These are phyloP conservation scores for Myrica gale DNA, from an alignment of 306 rosid species.

Conservation along the genomic window DNA sequence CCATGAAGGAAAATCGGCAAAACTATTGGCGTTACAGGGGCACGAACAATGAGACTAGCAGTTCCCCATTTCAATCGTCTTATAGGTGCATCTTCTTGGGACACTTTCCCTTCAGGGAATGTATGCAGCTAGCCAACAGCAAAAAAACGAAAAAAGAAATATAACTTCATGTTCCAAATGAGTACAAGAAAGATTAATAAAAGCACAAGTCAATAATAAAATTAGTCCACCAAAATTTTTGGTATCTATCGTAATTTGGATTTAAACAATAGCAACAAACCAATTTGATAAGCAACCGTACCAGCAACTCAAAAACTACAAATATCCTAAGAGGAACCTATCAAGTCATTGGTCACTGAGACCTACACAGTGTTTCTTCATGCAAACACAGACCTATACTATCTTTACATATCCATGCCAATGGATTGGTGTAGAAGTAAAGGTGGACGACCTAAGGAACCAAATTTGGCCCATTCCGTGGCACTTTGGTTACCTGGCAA, in stretches of 20 bases:
- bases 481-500: too few species aligned
- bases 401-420: background rate
- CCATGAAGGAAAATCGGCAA: slow-evolving; percentile 87
- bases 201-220: background rate
- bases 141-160: slow-evolving; percentile 10
- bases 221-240: background rate
- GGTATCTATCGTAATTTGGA: background rate
- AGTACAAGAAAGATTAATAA: background rate
- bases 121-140: slow-evolving; percentile 63
- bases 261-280: background rate
- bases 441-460: background rate
- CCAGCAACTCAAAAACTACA: background rate
- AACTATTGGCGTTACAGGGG: slow-evolving; percentile 73
- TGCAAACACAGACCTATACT: background rate
- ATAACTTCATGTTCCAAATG: background rate
- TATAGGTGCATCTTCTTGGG: slow-evolving; percentile 77
- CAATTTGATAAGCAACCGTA: background rate
- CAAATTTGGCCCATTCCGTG: background rate
- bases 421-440: background rate
- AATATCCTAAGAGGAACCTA: background rate
- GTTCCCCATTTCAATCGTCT: slow-evolving; percentile 91
- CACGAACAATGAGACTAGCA: slow-evolving; percentile 88
- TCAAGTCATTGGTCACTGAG: background rate
- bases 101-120: slow-evolving; percentile 91
- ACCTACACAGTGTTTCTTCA: background rate